Evolutionary conservation across 2,329 filamentous ascomycete genomes (phyloP).

Genomic region (Malbranchea cinnamomea): DNA sequence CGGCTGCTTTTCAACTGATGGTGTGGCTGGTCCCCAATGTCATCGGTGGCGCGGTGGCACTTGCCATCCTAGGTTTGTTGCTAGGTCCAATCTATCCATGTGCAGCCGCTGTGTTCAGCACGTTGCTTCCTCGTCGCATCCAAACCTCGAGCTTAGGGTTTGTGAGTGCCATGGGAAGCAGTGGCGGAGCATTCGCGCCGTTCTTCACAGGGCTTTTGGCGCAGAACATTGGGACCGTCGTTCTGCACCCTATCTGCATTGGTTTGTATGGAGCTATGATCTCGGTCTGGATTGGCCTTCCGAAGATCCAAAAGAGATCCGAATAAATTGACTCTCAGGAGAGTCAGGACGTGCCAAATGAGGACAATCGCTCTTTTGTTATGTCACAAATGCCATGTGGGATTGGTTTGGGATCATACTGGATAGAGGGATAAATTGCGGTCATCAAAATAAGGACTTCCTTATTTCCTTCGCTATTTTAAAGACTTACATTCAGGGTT

Average conservation of each 20-base stretch:
- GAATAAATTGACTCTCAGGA: no score
- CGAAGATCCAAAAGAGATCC: conserved; percentile 32
- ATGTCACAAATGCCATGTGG: no score
- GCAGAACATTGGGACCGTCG: conserved; percentile 32
- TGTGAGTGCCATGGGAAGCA: conserved; percentile 27
- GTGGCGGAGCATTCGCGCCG: conserved; percentile 28
- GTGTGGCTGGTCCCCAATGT: conserved; percentile 67
- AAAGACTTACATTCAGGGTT: no score
- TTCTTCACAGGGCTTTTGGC: conserved; percentile 36
- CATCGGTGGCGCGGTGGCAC: conserved; percentile 52
- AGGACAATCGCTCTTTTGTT: no score
- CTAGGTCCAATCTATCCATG: conserved; percentile 71
- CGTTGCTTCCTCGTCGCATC: conserved; percentile 20
- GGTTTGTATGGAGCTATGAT: conserved; percentile 40
- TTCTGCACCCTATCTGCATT: conserved; percentile 41
- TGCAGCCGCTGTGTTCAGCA: conserved; percentile 18
- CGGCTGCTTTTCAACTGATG: conserved; percentile 55
- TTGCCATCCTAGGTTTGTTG: conserved; percentile 55
- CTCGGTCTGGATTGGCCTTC: conserved; percentile 36
- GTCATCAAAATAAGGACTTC: no score
- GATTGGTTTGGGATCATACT: no score
- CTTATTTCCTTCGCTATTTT: no score
- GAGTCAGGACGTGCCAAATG: no score
- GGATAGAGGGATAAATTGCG: no score
- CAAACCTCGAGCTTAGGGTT: conserved; percentile 27